A percentile compares a stretch with the other conserved stretches of the same genome.
Evolutionary conservation across 179 eudicot species (phyloP).

Genomic region (Beta corolliflora): DNA sequence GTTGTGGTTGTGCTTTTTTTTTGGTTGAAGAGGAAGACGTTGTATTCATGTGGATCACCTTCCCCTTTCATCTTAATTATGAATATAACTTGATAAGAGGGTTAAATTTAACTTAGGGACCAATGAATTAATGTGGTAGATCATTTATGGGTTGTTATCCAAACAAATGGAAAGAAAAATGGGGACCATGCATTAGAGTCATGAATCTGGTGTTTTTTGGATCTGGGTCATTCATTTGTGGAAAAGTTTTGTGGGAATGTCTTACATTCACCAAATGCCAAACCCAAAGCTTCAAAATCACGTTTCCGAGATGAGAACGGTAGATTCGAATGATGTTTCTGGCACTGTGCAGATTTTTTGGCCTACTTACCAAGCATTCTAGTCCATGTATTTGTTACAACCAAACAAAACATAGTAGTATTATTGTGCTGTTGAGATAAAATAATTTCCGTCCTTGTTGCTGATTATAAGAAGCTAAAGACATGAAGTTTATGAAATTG

Average conservation of each 20-base stretch:
- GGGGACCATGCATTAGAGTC: conserved; percentile 25
- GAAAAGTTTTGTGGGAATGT: conserved; percentile 12
- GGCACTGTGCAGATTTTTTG: conserved; percentile 12
- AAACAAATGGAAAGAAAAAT: neutral
- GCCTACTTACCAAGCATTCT: neutral
- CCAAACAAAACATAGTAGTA: neutral
- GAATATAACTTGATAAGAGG: neutral
- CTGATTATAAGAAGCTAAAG: neutral
- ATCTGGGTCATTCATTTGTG: conserved; percentile 20
- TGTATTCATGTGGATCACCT: neutral
- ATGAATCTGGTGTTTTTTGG: conserved; percentile 20
- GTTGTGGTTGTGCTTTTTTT: conserved; percentile 10
- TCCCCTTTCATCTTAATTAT: neutral
- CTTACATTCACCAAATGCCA: conserved; percentile 20
- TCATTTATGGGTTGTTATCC: conserved; percentile 4
- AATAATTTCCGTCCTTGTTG: neutral
- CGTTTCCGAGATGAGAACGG: neutral
- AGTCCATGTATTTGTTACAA: neutral
- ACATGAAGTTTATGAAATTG: neutral
- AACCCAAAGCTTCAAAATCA: conserved; percentile 20
- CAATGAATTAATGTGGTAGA: conserved; percentile 14
- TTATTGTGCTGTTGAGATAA: neutral
- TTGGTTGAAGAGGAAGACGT: neutral
- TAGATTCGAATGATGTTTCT: conserved; percentile 14
- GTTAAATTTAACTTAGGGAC: conserved; percentile 4